Evolutionary conservation across 148 eudicot genomes (phyloP), one percentile per base, ranked within the genome.

Genomic region (Chenopodium berlandieri): DNA sequence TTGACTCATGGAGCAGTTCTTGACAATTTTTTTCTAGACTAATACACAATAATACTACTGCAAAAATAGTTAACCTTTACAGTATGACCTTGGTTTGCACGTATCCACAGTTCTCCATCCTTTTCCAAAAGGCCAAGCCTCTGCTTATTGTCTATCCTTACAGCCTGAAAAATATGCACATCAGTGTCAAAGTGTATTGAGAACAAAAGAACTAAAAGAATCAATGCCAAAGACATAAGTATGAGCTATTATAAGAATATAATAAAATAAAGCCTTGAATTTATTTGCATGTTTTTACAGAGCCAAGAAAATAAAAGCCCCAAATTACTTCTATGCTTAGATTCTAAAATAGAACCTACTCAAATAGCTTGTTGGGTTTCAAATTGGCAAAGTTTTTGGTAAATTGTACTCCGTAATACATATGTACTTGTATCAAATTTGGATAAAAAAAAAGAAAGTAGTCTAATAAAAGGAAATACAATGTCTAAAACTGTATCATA

Each of bases 41-140:
- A 65, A 3, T 22, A 32, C 44, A 77, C 9, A 47, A 83, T 52
- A 79, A 64, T 52, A 54, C 10, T 16, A 50, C 31, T 8, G 46
- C 44, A 77, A 19, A 23, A 9, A 17, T 25, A 30, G 25, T 77
- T 82, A 88, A 94, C 98, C 92, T 56, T 22, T 46, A 91, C 67
- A 65, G 95, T 82, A 88, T 96, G 99, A 67, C 99, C 99, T 89
- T 96, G 99, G 86, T 96, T 96, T 75, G 99, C 99, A 78, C 99
- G 94, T 82, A 96, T 91, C 76, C 87, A 84, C 84, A 96, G 88
- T 88, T 96, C 94, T 56, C 95, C 97, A 78, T 92, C 82, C 78
- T 92, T 97, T 89, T 96, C 99, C 90, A 94, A 71, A 75, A 96
- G 89, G 86, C 93, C 84, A 88, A 96, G 87, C 78, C 99, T 88